These are phyloP conservation scores for Pythium insidiosum DNA, from an alignment of 352 stramenopile genomes.

Conservation along the genomic window DNA sequence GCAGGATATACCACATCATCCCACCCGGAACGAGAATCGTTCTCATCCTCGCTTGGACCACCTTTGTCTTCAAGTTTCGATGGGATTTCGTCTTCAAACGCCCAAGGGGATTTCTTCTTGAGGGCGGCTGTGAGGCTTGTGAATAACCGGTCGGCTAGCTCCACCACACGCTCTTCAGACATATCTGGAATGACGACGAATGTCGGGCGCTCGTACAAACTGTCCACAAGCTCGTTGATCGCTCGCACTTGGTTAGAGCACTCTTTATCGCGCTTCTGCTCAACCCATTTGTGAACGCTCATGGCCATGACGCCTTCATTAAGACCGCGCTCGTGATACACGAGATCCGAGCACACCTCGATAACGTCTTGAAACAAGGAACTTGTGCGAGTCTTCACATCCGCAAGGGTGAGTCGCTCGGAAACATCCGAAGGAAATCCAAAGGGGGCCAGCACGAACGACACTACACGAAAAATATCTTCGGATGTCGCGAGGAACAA, in stretches of 20 bases:
- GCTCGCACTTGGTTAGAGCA: constrained; percentile 60
- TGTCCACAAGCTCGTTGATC: constrained; percentile 70
- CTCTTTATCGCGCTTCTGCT: constrained; percentile 56
- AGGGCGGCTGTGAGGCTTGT: constrained; percentile 29
- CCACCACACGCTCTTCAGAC: constrained; percentile 30
- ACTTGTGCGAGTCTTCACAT: constrained; percentile 65
- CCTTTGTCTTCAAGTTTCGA: constrained; percentile 14
- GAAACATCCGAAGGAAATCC: constrained; percentile 53
- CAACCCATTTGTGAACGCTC: constrained; percentile 84
- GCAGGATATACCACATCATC: constrained; percentile 51
- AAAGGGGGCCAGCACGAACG: constrained; percentile 75
- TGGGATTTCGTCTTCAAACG: constrained; percentile 31
- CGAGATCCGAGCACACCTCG: constrained; percentile 78
- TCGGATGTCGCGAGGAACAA: constrained; percentile 59
- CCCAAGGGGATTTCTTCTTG: constrained; percentile 58
- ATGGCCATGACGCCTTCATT: constrained; percentile 83
- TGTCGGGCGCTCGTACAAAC: constrained; percentile 48
- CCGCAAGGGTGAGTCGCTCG: constrained; percentile 50
- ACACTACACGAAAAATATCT: constrained; percentile 70
- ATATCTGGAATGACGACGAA: constrained; percentile 67
- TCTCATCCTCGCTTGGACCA: constrained; percentile 3
- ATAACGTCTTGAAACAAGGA: constrained; percentile 81
- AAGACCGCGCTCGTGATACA: constrained; percentile 63
- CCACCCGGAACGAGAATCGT: constrained; percentile 18
- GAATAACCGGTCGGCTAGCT: constrained; percentile 37